Base-by-base conservation (phyloP, 2,329 filamentous ascomycete species). In the Trichocomaceae sp. region DNA sequence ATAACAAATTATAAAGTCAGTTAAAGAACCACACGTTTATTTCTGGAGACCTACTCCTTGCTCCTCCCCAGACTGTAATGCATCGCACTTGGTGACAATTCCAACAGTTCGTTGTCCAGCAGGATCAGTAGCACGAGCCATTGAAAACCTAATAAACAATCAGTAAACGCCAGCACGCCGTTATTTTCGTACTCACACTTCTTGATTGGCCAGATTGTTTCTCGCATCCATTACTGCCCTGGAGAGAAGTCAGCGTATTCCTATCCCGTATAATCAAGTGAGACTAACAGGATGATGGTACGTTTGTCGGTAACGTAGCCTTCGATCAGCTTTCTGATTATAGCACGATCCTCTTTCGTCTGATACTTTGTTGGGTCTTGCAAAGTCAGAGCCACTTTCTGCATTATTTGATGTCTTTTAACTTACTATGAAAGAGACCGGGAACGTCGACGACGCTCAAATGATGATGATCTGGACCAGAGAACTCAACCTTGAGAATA, bases 211-310 rank as follows among this genome's bases (percentile, higher is more conserved):
- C 58, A 76, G 70, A 47, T 81, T 74, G 41, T 72, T 71, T 47
- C 70, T 72, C 2, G 77, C 78, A 1, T 62, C 60, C 57, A 62
- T 59, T 12, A 61, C 57, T 12, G 58, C 55, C 9, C 60, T 59
- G 22, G 2, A 22, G 15, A 23, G 26, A 3, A 29, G n/a, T 33
- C 48, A 55, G 35, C 35, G 13, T 45, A n/a, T 39, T 31, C 33
- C n/a, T n/a, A n/a, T n/a, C n/a, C n/a, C n/a, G n/a, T n/a, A n/a
- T 37, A 23, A 26, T 26, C 29, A 17, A n/a, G n/a, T 22, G 41
- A 26, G 8, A 80, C 71, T 5, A 75, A 78, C 6, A 84, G 66
- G 1, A 84, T 81, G 55, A 85, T 81, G 60, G 76, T 83, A 15
- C 80, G 75, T 46, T 71, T 66, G 29, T 78, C 70, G 17, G 62